Evolutionary conservation across 768 basidiomycete genomes (phyloP).

Genomic region (Panellus pusillus): DNA sequence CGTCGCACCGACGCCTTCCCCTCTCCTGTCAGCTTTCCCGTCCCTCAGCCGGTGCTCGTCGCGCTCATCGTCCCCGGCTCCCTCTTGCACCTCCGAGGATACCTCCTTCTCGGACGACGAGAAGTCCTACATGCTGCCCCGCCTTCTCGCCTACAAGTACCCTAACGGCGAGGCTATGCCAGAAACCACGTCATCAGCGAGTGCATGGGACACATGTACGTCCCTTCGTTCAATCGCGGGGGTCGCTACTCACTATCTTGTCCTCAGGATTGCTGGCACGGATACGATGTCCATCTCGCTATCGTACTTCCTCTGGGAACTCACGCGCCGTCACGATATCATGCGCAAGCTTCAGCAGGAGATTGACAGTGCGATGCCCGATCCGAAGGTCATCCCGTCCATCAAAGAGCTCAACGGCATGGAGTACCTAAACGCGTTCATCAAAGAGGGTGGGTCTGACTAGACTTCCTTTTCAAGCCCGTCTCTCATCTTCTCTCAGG

Average conservation of each 20-base stretch:
- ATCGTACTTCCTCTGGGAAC: slow-evolving; percentile 78
- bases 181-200: slow-evolving; percentile 79
- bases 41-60: slow-evolving; percentile 14
- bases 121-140: slow-evolving; percentile 62
- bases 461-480: not conserved
- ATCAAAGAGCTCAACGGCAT: slow-evolving; percentile 55
- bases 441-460: slow-evolving; percentile 57
- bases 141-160: slow-evolving; percentile 65
- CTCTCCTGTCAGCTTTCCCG: slow-evolving; percentile 16
- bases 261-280: slow-evolving; percentile 67
- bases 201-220: slow-evolving; percentile 78
- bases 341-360: slow-evolving; percentile 68
- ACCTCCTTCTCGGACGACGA: slow-evolving; percentile 43
- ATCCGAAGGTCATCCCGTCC: slow-evolving; percentile 61
- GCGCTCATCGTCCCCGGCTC: slow-evolving; percentile 15
- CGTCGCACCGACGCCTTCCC: slow-evolving; percentile 14
- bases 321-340: slow-evolving; percentile 71
- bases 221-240: slow-evolving; percentile 9
- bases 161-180: slow-evolving; percentile 53
- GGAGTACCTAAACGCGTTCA: slow-evolving; percentile 56
- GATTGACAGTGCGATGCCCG: slow-evolving; percentile 70
- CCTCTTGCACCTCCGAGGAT: slow-evolving; percentile 18
- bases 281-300: slow-evolving; percentile 76
- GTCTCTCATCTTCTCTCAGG: slow-evolving; percentile 38
- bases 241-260: not conserved